Evolutionary conservation across 495 filamentous ascomycete species (phyloP).

Genomic region (Pseudoneurospora amorphoporcata): DNA sequence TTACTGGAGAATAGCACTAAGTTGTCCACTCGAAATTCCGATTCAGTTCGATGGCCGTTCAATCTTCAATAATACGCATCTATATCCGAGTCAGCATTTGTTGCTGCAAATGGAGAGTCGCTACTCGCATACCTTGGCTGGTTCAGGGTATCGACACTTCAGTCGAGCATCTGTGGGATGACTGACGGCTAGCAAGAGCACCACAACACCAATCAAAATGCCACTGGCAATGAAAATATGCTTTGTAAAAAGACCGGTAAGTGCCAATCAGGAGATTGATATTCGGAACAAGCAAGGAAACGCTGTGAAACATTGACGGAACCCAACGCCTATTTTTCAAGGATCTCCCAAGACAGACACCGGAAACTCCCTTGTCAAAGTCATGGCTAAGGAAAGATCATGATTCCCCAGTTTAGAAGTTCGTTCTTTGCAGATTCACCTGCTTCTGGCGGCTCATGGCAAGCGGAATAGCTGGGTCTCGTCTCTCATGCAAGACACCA

Average conservation of each 20-base stretch:
- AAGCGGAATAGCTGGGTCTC: neutral
- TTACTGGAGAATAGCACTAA: neutral
- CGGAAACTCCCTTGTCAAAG: neutral
- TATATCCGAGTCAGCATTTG: neutral
- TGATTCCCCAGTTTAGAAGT: neutral
- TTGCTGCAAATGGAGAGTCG: neutral
- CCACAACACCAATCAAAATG: neutral
- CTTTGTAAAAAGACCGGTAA: neutral
- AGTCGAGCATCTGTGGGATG: neutral
- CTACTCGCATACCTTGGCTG: neutral
- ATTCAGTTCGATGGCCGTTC: neutral
- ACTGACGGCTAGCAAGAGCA: neutral
- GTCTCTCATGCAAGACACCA: neutral
- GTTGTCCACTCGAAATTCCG: neutral
- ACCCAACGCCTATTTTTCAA: neutral
- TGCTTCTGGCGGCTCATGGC: neutral
- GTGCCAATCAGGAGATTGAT: conserved; percentile 1
- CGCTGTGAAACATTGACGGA: conserved; percentile 2
- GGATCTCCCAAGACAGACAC: conserved; percentile 2
- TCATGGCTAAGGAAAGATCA: neutral
- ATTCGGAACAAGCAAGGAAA: conserved; percentile 1
- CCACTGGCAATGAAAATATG: neutral
- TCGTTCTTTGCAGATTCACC: neutral
- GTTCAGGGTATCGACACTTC: neutral
- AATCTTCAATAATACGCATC: neutral